Base-by-base conservation (phyloP, 2,329 filamentous ascomycete species). In the Aspergillus candidus region DNA sequence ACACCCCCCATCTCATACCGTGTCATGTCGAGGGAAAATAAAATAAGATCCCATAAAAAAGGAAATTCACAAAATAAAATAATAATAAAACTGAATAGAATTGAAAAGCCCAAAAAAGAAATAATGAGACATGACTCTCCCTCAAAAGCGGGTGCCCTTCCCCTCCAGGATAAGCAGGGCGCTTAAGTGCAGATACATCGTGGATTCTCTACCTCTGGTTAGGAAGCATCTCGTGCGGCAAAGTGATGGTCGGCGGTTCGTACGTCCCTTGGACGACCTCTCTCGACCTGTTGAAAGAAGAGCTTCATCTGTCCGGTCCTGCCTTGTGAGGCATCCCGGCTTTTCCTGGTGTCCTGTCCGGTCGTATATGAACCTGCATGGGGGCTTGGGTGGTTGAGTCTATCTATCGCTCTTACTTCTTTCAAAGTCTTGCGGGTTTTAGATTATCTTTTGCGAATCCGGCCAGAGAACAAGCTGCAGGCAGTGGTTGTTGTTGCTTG, bases 101-200 rank as follows among this genome's bases (percentile, higher is more conserved):
- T 27, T 10, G 8, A 27, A 27, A 27, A 27, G 22, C 22, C 22
- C 22, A 8, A 27, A 27, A 27, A 27, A 27, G 40, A 40, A 45
- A 43, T 38, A 38, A 44, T 48, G 37, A 41, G 44, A 43, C 41
- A 46, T 46, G 35, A 38, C 38, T 41, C 39, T 41, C 37, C 42
- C 39, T 44, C 22, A 44, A 46, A 51, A 48, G 50, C 45, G 50
- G 49, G 54, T 53, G 54, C 55, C 55, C 44, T 52, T 52, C 43
- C 49, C 52, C 56, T 49, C 22, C 22, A 52, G 53, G 42, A 54
- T 55, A 50, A 45, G 43, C 50, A 27, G 56, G 58, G 62, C 63
- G 63, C 63, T 66, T 66, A 65, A 63, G 61, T 59, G 59, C 57
- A 63, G 59, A 56, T 45, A 53, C 52, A 54, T 60, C 55, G 49